phyloP scores from a whole-genome alignment of 768 basidiomycete species.

The Termitomyces sp. region DNA sequence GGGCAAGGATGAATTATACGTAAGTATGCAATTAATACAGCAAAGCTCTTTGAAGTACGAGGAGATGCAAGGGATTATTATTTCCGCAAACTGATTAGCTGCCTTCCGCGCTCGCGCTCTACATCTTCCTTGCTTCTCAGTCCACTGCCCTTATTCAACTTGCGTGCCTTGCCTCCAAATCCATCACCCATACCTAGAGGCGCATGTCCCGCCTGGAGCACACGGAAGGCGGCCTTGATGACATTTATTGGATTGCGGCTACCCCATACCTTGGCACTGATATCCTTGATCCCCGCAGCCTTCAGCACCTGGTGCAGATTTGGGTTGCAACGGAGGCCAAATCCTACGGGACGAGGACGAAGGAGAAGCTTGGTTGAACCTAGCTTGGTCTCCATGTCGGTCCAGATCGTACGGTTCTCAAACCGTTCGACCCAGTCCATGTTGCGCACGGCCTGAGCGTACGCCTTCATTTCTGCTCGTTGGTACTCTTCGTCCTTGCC shows the following conservation, averaged over 20 bases:
- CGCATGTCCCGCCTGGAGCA: slow-evolving; percentile 82
- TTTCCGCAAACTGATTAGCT: slow-evolving; percentile 60
- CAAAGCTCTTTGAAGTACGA: background rate
- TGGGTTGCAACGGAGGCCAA: slow-evolving; percentile 88
- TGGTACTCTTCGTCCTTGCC: slow-evolving; percentile 62
- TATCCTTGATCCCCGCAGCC: slow-evolving; percentile 92
- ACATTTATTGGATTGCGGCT: slow-evolving; percentile 83
- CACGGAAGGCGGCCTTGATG: slow-evolving; percentile 76
- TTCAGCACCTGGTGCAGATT: slow-evolving; percentile 85
- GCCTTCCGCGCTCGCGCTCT: slow-evolving; percentile 80
- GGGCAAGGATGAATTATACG: background rate
- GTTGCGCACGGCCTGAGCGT: slow-evolving; percentile 67
- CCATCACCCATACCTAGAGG: slow-evolving; percentile 82
- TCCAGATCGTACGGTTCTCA: slow-evolving; percentile 93
- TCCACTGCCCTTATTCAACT: slow-evolving; percentile 71
- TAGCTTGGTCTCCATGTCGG: slow-evolving; percentile 79
- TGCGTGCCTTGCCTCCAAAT: slow-evolving; percentile 63
- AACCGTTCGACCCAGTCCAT: slow-evolving; percentile 95
- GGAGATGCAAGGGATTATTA: slow-evolving; percentile 15
- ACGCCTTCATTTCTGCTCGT: slow-evolving; percentile 52
- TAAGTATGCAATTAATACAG: slow-evolving; percentile 2
- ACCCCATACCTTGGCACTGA: slow-evolving; percentile 93
- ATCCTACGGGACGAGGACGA: slow-evolving; percentile 81
- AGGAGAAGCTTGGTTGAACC: slow-evolving; percentile 78
- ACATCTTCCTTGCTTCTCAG: slow-evolving; percentile 62